Base-by-base conservation (phyloP, 352 stramenopile species). In the Albugo candida region DNA sequence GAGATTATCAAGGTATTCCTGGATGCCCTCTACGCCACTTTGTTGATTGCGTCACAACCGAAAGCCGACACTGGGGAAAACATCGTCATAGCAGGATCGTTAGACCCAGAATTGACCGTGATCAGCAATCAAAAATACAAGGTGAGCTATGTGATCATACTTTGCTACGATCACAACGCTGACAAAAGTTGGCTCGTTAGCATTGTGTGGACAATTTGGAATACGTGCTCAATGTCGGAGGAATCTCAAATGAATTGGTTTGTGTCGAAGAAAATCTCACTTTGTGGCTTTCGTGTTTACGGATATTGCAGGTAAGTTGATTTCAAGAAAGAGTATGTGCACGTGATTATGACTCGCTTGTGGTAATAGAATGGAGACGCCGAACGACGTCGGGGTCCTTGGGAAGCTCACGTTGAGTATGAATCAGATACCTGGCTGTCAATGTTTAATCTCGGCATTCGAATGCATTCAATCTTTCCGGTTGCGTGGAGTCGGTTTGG, bases 361-460 rank as follows among this genome's bases (percentile, higher is more conserved):
- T n/a, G n/a, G n/a, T n/a, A n/a, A n/a, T n/a, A 91, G 70, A 77
- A 81, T 42, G 74, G 70, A 13, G 79, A 92, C 56, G 48, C 68
- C 35, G 76, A 92, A 64, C 49, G 61, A 12, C 74, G 79, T 36
- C 65, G 76, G 47, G 65, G 74, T 18, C 69, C 85, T 19, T 48
- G 76, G 45, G 59, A 88, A 51, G 73, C 70, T 49, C 79, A 92
- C 41, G 74, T 92, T 27, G 79, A 92, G 60, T 92, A 89, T 48
- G 79, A 92, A 51, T 87, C 76, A 2, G 79, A 92, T 45, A 87
- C 66, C 38, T 92, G 79, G 79, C 52, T 92, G 39, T 80, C 76
- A 5, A 89, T 88, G 66, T 92, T 92, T 54, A 92, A 92, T 36
- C 63, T 92, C 16, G 79, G 79, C 16, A 92, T 92, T 50, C 76